Conservation (phyloP, 345 rosid species). For the Corymbia maculata region DNA sequence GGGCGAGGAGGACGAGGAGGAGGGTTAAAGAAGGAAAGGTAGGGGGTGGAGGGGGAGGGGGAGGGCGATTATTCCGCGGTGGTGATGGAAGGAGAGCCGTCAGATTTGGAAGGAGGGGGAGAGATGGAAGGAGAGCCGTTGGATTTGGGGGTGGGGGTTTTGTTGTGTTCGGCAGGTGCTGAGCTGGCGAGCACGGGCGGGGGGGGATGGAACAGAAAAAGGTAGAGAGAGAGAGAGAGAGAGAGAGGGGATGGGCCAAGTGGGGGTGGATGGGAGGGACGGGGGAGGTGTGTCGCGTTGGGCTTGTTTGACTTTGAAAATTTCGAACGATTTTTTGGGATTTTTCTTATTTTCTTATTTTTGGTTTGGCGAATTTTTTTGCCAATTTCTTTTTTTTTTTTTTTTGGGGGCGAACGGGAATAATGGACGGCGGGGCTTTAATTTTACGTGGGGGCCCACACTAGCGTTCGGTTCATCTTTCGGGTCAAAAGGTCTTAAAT, state of each 20-base stretch:
- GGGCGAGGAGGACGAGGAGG: background rate
- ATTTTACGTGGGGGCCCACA: background rate
- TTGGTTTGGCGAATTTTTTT: background rate
- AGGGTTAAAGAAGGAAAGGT: background rate
- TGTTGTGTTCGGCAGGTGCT: background rate
- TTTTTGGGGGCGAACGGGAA: background rate
- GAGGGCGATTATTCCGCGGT: background rate
- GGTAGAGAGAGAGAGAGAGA: background rate
- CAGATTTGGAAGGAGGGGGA: slow-evolving; percentile 19
- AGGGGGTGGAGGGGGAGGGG: background rate
- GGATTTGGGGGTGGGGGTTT: slow-evolving; percentile 11
- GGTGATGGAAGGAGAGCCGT: slow-evolving; percentile 28
- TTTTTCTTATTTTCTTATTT: background rate
- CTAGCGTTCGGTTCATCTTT: background rate
- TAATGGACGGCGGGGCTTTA: background rate
- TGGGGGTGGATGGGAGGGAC: too few relatives aligned
- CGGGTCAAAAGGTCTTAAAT: background rate
- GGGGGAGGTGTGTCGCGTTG: background rate
- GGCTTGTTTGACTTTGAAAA: background rate
- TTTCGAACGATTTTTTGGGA: background rate
- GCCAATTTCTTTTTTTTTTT: background rate
- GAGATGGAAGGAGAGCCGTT: slow-evolving; percentile 31
- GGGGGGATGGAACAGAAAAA: background rate
- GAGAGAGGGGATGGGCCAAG: background rate
- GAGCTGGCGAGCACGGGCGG: background rate